Evolutionary conservation across 1,284 basidiomycete species (phyloP), one percentile per base, ranked within the genome.

Genomic region (Sporisorium exsertum): DNA sequence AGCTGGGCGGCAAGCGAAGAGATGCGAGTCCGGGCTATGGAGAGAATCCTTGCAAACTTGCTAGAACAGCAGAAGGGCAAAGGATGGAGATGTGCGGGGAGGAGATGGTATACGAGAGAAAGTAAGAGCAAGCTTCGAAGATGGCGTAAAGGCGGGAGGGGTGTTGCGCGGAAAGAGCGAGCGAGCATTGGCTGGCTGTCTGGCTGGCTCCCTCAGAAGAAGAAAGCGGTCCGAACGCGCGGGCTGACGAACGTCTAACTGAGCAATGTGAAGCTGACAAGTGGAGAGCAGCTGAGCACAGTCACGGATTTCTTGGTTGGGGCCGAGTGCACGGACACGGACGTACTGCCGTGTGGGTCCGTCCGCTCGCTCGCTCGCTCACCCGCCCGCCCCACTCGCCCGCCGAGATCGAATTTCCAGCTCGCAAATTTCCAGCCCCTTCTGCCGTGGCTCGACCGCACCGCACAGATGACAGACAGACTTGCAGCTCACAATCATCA

Each of bases 21-120:
- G 43, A 71, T 67, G n/a, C 68, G 68, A 42, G 56, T 46, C 42
- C 61, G 61, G 45, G 73, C 68, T 49, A 55, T 43, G 43, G 68
- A 72, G 42, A 64, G 59, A 64, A 76, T 76, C 68, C 68, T 76
- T 67, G 68, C 73, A 29, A n/a, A 71, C 29, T 13, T 64, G 66
- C 65, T 64, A 58, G 2, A 54, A 51, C 20, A 63, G 64, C 64
- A 47, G 66, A 60, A 27, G 33, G 63, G 50, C 54, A 63, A 27
- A 59, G 69, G 56, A 67, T n/a, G 18, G 16, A 29, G 35, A 45
- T 7, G 59, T n/a, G n/a, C n/a, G 26, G 18, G 57, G 20, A 18
- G 26, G 29, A 33, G 63, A 56, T 63, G 60, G 46, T 55, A 50
- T 51, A 15, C 46, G 54, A 40, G 47, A 37, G 54, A 40, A 49